Conservation (phyloP, 2,329 filamentous ascomycete species). For the Verticillium isaacii region DNA sequence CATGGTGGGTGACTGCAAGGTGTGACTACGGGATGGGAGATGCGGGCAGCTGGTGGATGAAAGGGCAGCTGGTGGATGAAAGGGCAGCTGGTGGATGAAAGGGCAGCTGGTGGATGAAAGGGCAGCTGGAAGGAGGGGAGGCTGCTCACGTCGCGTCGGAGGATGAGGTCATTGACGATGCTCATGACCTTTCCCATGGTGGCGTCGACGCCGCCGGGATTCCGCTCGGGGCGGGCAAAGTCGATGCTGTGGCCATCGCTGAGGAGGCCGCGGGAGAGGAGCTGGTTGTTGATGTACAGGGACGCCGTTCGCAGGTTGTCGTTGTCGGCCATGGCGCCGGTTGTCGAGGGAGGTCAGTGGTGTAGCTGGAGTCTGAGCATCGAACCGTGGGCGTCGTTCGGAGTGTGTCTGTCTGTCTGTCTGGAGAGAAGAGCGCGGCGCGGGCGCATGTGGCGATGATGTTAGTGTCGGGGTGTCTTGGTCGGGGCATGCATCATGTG, state of each 20-base stretch:
- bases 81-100: neutral
- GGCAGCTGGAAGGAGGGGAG: neutral
- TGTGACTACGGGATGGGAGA: neutral
- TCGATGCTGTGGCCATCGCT: slow-evolving; percentile 71
- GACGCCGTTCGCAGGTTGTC: slow-evolving; percentile 64
- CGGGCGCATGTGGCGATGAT: neutral
- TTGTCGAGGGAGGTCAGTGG: slow-evolving; percentile 1
- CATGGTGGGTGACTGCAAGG: neutral
- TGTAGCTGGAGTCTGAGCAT: neutral
- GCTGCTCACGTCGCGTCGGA: slow-evolving; percentile 75
- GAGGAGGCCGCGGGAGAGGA: slow-evolving; percentile 60
- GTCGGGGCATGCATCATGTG: neutral
- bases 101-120: too few species aligned
- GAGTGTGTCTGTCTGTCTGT: too few species aligned
- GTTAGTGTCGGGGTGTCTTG: neutral
- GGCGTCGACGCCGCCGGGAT: slow-evolving; percentile 55
- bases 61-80: too few species aligned
- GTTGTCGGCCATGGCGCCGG: slow-evolving; percentile 45
- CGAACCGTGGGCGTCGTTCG: neutral
- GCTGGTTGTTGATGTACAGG: slow-evolving; percentile 68
- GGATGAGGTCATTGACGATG: slow-evolving; percentile 86
- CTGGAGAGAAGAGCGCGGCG: neutral
- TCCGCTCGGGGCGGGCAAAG: slow-evolving; percentile 68
- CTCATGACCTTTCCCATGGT: slow-evolving; percentile 87
- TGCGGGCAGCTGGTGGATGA: too few species aligned